Evolutionary conservation across 192 early-diverging fungal genomes (phyloP).

Genomic region (Backusella australiensis): DNA sequence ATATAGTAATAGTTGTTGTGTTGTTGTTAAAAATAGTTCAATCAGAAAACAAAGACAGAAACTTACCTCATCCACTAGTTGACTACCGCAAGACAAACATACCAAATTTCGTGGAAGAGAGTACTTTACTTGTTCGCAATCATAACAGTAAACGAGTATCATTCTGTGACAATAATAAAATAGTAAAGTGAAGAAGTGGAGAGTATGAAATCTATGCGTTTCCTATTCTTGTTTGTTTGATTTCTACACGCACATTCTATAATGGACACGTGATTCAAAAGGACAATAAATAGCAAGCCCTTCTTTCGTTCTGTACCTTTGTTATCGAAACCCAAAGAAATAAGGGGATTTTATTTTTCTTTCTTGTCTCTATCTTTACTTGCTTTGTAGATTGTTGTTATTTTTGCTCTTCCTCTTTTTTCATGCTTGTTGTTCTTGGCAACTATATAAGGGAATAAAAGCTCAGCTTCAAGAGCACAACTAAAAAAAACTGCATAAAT

Average conservation of each 20-base stretch:
- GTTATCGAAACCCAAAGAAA: too few species aligned
- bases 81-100: neutral
- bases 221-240: neutral
- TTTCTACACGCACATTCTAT: too few species aligned
- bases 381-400: too few species aligned
- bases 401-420: neutral
- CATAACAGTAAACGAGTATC: neutral
- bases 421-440: neutral
- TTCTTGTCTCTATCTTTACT: too few species aligned
- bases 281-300: too few species aligned
- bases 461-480: neutral
- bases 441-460: neutral
- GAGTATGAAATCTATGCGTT: neutral
- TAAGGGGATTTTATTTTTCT: too few species aligned
- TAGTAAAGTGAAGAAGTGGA: neutral
- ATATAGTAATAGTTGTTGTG: neutral
- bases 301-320: too few species aligned
- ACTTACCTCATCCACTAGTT: neutral
- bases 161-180: neutral
- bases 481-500: neutral
- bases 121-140: constrained; percentile 4
- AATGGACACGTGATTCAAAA: too few species aligned
- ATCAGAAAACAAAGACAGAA: neutral
- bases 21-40: neutral
- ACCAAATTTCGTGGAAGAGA: neutral